Evolutionary conservation across 2,329 filamentous ascomycete species (phyloP).

Genomic region (Mycosphaerelloides madeirae): DNA sequence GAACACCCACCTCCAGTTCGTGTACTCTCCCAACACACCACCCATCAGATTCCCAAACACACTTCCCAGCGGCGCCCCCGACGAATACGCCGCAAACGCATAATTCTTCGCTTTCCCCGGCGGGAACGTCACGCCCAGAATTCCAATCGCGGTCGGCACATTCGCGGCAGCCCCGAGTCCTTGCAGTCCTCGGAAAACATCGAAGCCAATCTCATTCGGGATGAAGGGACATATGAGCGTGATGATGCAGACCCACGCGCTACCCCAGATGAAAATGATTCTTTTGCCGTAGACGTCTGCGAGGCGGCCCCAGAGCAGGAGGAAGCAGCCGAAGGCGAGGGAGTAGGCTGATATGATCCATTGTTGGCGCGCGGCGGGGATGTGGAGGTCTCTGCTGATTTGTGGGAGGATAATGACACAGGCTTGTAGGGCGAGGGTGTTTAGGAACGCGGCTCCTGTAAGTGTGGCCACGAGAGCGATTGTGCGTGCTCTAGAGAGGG

Average conservation of each 20-base stretch:
- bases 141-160: slow-evolving; percentile 66
- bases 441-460: slow-evolving; percentile 30
- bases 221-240: slow-evolving; percentile 60
- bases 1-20: slow-evolving; percentile 64
- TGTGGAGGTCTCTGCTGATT: slow-evolving; percentile 29
- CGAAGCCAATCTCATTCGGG: slow-evolving; percentile 62
- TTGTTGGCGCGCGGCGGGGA: slow-evolving; percentile 33
- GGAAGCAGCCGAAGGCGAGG: slow-evolving; percentile 62
- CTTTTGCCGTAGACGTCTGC: slow-evolving; percentile 65
- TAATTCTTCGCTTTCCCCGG: slow-evolving; percentile 67
- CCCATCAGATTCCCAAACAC: slow-evolving; percentile 62
- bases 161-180: slow-evolving; percentile 66
- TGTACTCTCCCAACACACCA: slow-evolving; percentile 59
- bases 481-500: slow-evolving; percentile 26
- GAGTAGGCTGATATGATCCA: slow-evolving; percentile 65
- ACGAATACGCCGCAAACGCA: slow-evolving; percentile 60
- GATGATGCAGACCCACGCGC: slow-evolving; percentile 57
- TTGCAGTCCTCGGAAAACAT: slow-evolving; percentile 62
- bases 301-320: slow-evolving; percentile 63
- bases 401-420: slow-evolving; percentile 33
- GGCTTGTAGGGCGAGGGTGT: slow-evolving; percentile 32
- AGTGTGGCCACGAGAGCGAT: slow-evolving; percentile 28
- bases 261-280: slow-evolving; percentile 60
- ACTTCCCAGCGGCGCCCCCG: slow-evolving; percentile 60
- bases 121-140: slow-evolving; percentile 62